Base-by-base conservation (phyloP, 2,329 filamentous ascomycete genomes). In the Penicillium sp. region DNA sequence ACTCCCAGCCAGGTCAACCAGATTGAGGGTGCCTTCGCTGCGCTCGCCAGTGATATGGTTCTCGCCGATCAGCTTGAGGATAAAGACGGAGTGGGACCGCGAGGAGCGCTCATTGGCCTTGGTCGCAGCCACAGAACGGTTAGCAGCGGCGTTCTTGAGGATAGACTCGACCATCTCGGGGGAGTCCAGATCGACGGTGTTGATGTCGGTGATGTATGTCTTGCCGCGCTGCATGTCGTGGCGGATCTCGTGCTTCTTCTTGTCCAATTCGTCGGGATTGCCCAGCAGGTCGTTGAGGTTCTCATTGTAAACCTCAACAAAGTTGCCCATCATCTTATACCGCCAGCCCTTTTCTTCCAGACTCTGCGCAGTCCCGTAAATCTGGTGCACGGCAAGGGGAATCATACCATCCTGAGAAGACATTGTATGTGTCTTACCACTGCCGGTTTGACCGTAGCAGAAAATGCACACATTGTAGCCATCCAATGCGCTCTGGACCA, bases 381-480 rank as follows among this genome's bases (percentile, higher is more conserved):
- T 95, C 74, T 97, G 91, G 56, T 87, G 81, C 6, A 94, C 93
- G 3, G 93, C 90, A 6, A 86, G 81, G 1, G 93, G 91, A 49
- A 98, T 98, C 85, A 98, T 96, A 56, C 93, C 93, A 59, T 96
- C 88, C 1, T 75, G 70, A 0, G 85, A 86, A 8, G 87, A 94
- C 93, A 98, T 98, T 3, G 93, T 97, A 64, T 85, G 87, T 0
- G 93, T 98, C 76, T 98, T 98, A 50, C 93, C 93, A 14, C 90
- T 93, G 3, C 93, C 93, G 0, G 93, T 98, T 69, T 98, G 93
- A 35, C 93, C 93, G 64, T 98, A 98, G 65, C 90, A 96, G 72
- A 98, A 95, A 53, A 98, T 97, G 69, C 91, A 97, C 42, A 98
- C 93, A 58, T 97, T 98, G 74, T 95, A 98, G 1, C 93, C 93